Percentiles rank a stretch among this genome's conserved stretches.
These are phyloP conservation scores for Boletus nobilissimus DNA, from an alignment of 1,284 basidiomycete species.

Conservation along the genomic window DNA sequence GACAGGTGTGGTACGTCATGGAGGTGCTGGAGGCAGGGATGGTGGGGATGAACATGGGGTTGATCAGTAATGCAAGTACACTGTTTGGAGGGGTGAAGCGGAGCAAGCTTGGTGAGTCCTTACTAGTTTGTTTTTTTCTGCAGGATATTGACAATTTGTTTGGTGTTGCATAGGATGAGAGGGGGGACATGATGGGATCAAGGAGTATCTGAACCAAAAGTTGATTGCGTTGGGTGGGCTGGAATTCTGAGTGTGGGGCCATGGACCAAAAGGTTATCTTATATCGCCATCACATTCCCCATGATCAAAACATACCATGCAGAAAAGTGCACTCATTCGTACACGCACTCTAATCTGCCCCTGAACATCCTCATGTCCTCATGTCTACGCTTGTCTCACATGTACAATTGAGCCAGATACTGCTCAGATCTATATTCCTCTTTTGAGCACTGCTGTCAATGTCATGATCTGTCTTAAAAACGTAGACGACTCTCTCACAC, in stretches of 20 bases:
- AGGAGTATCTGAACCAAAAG: slow-evolving; percentile 86
- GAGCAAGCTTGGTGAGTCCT: slow-evolving; percentile 75
- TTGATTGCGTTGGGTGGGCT: slow-evolving; percentile 81
- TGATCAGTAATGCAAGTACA: slow-evolving; percentile 83
- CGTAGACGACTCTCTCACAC: slow-evolving; percentile 51
- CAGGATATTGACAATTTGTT: slow-evolving; percentile 20
- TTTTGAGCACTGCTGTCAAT: slow-evolving; percentile 70
- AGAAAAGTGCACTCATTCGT: slow-evolving; percentile 68
- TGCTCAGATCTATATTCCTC: slow-evolving; percentile 59
- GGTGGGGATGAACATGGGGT: slow-evolving; percentile 90
- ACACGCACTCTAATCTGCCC: slow-evolving; percentile 68
- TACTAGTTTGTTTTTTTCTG: background rate
- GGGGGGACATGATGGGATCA: slow-evolving; percentile 79
- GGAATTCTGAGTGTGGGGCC: slow-evolving; percentile 34
- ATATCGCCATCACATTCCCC: slow-evolving; percentile 22
- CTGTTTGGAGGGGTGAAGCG: slow-evolving; percentile 96
- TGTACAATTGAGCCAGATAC: slow-evolving; percentile 60
- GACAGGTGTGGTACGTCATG: slow-evolving; percentile 96
- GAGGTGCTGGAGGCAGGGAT: slow-evolving; percentile 97
- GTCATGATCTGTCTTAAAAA: slow-evolving; percentile 71
- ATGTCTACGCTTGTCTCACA: slow-evolving; percentile 61
- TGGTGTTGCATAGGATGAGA: slow-evolving; percentile 65
- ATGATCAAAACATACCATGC: slow-evolving; percentile 66
- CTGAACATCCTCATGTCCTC: slow-evolving; percentile 57
- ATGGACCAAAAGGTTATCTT: slow-evolving; percentile 1